These are phyloP conservation scores for Kwoniella newhampshirensis DNA, from an alignment of 768 basidiomycete genomes.

Conservation along the genomic window DNA sequence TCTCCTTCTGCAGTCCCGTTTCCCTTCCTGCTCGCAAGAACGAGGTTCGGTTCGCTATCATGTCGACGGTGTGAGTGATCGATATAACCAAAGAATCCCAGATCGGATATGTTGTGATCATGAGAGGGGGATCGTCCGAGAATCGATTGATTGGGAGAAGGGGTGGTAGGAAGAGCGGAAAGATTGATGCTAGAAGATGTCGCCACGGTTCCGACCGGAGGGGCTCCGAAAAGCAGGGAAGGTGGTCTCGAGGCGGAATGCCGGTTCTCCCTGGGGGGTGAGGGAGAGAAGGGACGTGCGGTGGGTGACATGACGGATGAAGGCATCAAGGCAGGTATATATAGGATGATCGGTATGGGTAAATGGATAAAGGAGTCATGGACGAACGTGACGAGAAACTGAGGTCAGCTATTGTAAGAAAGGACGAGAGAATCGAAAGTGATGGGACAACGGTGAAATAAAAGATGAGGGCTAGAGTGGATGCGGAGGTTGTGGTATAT, in stretches of 20 bases:
- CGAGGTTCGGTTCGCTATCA: conserved; percentile 1
- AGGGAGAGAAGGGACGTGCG: conserved; percentile 40
- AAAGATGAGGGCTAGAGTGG: no score
- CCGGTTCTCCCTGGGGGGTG: conserved; percentile 39
- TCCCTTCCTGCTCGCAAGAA: not conserved
- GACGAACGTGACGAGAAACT: not conserved
- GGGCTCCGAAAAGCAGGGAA: conserved; percentile 37
- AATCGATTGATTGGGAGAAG: not conserved
- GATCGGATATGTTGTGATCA: not conserved
- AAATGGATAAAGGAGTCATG: conserved; percentile 1
- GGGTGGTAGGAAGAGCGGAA: conserved; percentile 26
- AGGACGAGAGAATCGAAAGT: no score
- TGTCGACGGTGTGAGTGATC: not conserved
- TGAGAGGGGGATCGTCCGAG: not conserved
- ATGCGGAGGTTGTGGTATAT: no score
- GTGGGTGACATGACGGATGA: not conserved
- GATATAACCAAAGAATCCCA: not conserved
- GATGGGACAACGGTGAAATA: no score
- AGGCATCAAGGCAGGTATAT: conserved; percentile 37
- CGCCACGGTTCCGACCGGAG: conserved; percentile 20
- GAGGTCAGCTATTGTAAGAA: no score
- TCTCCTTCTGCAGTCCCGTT: not conserved
- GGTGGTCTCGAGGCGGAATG: conserved; percentile 39
- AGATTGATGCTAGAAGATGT: conserved; percentile 18
- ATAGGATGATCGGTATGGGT: conserved; percentile 31